phyloP scores from a whole-genome alignment of 345 rosid genomes.

The Dipteronia dyeriana region DNA sequence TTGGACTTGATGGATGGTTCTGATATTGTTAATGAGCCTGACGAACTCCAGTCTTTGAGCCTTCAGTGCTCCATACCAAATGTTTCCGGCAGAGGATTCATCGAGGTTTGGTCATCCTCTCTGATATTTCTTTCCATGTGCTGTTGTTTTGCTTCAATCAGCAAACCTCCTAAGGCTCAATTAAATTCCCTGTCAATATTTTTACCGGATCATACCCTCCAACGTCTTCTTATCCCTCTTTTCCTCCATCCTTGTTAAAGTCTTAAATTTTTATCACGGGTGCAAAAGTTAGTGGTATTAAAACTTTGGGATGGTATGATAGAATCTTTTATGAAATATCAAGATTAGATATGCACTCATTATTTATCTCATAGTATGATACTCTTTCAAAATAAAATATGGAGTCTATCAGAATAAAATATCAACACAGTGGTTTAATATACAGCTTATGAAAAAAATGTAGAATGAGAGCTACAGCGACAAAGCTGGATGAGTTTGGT shows the following conservation, averaged over 20 bases:
- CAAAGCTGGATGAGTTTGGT: neutral
- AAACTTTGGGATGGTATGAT: neutral
- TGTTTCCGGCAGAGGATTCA: slow-evolving; percentile 65
- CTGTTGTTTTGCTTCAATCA: neutral
- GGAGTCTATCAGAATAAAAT: neutral
- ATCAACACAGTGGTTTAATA: neutral
- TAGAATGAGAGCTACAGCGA: neutral
- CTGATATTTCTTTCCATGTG: slow-evolving; percentile 10
- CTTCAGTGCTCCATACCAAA: slow-evolving; percentile 51
- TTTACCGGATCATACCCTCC: neutral
- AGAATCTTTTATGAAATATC: slow-evolving; percentile 10
- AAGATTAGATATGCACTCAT: neutral
- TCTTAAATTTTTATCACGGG: neutral
- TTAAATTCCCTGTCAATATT: neutral
- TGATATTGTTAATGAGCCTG: slow-evolving; percentile 32
- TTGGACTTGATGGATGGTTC: slow-evolving; percentile 36
- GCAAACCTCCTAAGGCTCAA: neutral
- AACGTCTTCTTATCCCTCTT: neutral
- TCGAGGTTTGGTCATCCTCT: slow-evolving; percentile 49
- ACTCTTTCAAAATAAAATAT: neutral
- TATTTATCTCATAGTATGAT: neutral
- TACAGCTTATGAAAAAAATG: neutral
- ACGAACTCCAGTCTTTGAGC: slow-evolving; percentile 42
- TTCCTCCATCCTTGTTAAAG: neutral
- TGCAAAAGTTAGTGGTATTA: neutral